Evolutionary conservation across 1,284 basidiomycete genomes (phyloP), one percentile per base, ranked within the genome.

Genomic region (Pseudozyma thailandica): DNA sequence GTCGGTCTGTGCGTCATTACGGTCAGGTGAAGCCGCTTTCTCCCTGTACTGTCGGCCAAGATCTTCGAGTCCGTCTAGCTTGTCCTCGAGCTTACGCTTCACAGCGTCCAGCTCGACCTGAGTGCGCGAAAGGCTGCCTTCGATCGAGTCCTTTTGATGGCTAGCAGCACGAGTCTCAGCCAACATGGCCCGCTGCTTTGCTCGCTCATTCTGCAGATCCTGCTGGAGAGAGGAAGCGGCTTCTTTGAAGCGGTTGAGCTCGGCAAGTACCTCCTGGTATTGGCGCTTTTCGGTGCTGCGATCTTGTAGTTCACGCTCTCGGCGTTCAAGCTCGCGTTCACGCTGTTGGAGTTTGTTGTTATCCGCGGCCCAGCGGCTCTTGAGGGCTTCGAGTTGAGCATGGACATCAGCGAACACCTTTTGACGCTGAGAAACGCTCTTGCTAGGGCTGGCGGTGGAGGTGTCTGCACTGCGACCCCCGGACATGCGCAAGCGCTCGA

Each of bases 331-430:
- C 9, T 68, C 69, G 23, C 49, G 44, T 41, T 72, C 63, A 43
- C 69, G 62, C 27, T 62, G 49, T 23, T 73, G 57, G 10, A 75
- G 48, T 37, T 61, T 59, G 12, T 61, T 56, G 30, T 64, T 46
- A 46, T 75, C 74, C 2, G 53, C 47, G 18, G 74, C 72, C 74
- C 71, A 74, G 7, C 59, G 53, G 25, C 46, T 55, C 47, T 75
- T 75, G 45, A 75, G 70, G 20, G 55, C 71, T 18, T 71, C 68
- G 33, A 75, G 58, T 33, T 75, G 71, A 15, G 65, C 65, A 33
- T 65, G 61, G 3, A 74, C 65, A 30, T 63, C 66, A 39, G 56
- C 58, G 23, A 69, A 69, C 15, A 69, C 64, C 39, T 60, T 58
- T 20, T 66, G 69, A 18, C 69, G 46, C 45, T 68, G 63, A 16